Conservation (phyloP, 345 rosid genomes). For the Populus ilicifolia region DNA sequence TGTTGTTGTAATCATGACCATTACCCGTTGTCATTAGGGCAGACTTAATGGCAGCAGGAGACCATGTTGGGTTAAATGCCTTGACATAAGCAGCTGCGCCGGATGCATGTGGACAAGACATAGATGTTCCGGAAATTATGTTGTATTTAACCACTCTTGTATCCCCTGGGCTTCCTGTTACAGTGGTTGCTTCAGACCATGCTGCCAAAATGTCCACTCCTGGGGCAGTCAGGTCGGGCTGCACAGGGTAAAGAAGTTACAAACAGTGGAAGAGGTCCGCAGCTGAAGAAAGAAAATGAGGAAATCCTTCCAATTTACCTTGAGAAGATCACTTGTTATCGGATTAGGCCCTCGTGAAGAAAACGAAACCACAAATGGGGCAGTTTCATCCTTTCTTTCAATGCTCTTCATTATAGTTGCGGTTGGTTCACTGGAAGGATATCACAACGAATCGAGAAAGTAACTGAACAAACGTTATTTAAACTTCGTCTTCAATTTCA, state of each 20-base stretch:
- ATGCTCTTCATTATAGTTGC: conserved; percentile 28
- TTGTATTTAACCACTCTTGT: conserved; percentile 8
- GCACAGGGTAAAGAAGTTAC: background rate
- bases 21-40: conserved; percentile 49
- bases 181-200: conserved; percentile 18
- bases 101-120: conserved; percentile 47
- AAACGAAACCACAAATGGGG: conserved; percentile 26
- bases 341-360: conserved; percentile 38
- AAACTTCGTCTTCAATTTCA: background rate
- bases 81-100: conserved; percentile 43
- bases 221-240: conserved; percentile 42
- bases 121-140: conserved; percentile 36
- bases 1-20: background rate
- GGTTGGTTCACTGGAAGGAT: conserved; percentile 16
- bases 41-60: conserved; percentile 41
- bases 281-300: background rate
- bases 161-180: background rate
- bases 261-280: background rate
- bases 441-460: background rate
- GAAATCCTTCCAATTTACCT: conserved; percentile 8
- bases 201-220: conserved; percentile 38
- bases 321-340: conserved; percentile 27
- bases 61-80: conserved; percentile 36
- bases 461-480: no score
- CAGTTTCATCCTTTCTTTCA: conserved; percentile 14